Evolutionary conservation across 805 yeast species (phyloP).

Genomic region (Kuraishia capsulata): DNA sequence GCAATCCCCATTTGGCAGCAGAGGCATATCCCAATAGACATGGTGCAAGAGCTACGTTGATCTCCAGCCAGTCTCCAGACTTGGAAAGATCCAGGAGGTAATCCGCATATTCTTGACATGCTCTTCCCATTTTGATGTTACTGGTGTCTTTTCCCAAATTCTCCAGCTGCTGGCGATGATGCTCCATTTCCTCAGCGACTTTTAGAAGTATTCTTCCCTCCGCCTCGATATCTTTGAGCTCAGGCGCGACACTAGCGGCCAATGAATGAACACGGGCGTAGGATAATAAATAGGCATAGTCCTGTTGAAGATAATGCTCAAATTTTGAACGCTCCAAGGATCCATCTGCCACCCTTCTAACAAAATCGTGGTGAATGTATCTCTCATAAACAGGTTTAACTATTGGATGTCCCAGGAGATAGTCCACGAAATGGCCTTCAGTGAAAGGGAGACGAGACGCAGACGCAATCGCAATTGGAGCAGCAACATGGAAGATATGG

Average conservation of each 20-base stretch:
- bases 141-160: conserved; percentile 23
- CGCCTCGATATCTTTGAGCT: conserved; percentile 37
- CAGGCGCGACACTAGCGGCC: conserved; percentile 56
- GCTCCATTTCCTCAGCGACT: conserved; percentile 44
- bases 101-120: conserved; percentile 52
- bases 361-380: conserved; percentile 57
- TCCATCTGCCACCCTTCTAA: conserved; percentile 41
- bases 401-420: conserved; percentile 44
- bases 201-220: conserved; percentile 41
- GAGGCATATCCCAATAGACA: conserved; percentile 66
- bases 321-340: conserved; percentile 41
- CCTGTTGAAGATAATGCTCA: conserved; percentile 41
- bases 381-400: conserved; percentile 46
- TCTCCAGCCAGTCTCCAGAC: conserved; percentile 52
- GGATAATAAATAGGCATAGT: conserved; percentile 58
- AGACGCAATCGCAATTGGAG: conserved; percentile 11
- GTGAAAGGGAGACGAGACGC: conserved; percentile 14
- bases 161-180: conserved; percentile 44
- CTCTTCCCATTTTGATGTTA: conserved; percentile 39
- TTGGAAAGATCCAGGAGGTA: conserved; percentile 47
- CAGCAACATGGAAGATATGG: conserved; percentile 37
- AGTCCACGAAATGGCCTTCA: conserved; percentile 34
- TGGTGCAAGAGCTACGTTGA: conserved; percentile 64
- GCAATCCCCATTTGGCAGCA: conserved; percentile 33
- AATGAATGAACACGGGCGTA: conserved; percentile 59